Evolutionary conservation across 345 rosid species (phyloP).

Genomic region (Eucalyptus viminalis): DNA sequence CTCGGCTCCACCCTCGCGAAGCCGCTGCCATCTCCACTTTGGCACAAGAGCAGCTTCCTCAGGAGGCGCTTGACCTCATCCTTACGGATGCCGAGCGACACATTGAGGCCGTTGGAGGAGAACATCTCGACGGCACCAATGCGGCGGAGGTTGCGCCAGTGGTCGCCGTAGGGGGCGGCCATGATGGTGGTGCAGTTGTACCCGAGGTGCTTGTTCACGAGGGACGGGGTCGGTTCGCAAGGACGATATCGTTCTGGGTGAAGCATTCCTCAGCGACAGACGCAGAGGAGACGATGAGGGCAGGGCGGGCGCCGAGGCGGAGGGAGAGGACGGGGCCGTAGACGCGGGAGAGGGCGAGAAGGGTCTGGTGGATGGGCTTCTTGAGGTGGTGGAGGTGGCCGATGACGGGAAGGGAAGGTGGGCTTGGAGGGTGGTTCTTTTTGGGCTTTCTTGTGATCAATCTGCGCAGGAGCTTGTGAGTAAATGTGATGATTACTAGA

Average conservation of each 20-base stretch:
- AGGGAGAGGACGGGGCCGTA: conserved; percentile 27
- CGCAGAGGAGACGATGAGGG: conserved; percentile 20
- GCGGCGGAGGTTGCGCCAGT: conserved; percentile 56
- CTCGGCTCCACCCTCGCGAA: conserved; percentile 22
- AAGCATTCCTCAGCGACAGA: conserved; percentile 32
- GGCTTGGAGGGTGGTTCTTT: conserved; percentile 33
- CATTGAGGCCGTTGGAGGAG: conserved; percentile 12
- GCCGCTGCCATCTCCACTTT: not conserved
- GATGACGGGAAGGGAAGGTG: conserved; percentile 27
- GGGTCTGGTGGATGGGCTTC: conserved; percentile 16
- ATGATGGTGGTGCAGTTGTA: conserved; percentile 23
- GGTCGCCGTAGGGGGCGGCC: conserved; percentile 23
- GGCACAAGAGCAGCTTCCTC: not conserved
- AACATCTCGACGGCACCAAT: conserved; percentile 25
- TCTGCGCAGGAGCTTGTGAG: not conserved
- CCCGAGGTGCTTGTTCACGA: conserved; percentile 11
- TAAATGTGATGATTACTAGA: not conserved
- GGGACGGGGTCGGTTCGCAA: conserved; percentile 35
- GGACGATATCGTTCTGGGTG: conserved; percentile 28
- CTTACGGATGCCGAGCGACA: conserved; percentile 2
- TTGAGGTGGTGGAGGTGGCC: conserved; percentile 45
- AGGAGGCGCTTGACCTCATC: conserved; percentile 26
- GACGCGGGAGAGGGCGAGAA: conserved; percentile 12
- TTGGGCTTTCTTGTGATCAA: not conserved
- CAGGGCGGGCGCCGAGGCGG: conserved; percentile 14